Base-by-base conservation (phyloP, 1,284 basidiomycete species). In the Apiotrichum veenhuisii region DNA sequence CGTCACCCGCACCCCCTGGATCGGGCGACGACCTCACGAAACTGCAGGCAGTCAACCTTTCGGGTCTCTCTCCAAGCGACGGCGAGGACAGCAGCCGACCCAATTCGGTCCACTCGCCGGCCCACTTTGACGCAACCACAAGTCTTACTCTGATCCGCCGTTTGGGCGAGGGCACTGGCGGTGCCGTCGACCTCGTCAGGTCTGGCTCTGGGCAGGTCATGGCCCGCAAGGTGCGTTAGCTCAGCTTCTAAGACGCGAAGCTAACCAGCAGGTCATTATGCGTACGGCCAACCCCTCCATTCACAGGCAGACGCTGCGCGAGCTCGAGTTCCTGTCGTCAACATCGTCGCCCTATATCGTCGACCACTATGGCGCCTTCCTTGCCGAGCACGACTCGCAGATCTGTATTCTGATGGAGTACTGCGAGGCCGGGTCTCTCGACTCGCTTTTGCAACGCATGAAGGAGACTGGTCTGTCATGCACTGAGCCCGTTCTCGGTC, bases 361-460 rank as follows among this genome's bases (percentile, higher is more conserved):
- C 54, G 82, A 85, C 55, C 98, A 95, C 79, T 89, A 91, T 70
- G 96, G 95, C 48, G 93, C 93, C 18, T 98, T 95, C 78, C 88
- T 98, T 75, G 88, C 91, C 34, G 89, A 91, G 33, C 90, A 88
- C 42, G 88, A 90, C 50, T 89, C 88, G 63, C 90, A 94, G 76
- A 88, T 99, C 70, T 94, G 92, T 69, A 92, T 99, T 63, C 82
- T 96, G 65, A 96, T 98, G 91, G 96, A 99, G 76, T 88, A 81
- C 67, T 83, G 91, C 77, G 93, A 97, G 71, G 96, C 91, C 5
- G 82, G 81, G 0, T 80, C 78, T 71, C 80, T 99, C 65, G 96
- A 98, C 73, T 83, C 85, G 7, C 85, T 98, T 54, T 85, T 92
- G 54, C 86, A 87, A 70, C 85, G 86, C 59, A 91, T 97, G 80